Evolutionary conservation across 2,329 filamentous ascomycete genomes (phyloP).

Genomic region (Chaetothyriales sp.): DNA sequence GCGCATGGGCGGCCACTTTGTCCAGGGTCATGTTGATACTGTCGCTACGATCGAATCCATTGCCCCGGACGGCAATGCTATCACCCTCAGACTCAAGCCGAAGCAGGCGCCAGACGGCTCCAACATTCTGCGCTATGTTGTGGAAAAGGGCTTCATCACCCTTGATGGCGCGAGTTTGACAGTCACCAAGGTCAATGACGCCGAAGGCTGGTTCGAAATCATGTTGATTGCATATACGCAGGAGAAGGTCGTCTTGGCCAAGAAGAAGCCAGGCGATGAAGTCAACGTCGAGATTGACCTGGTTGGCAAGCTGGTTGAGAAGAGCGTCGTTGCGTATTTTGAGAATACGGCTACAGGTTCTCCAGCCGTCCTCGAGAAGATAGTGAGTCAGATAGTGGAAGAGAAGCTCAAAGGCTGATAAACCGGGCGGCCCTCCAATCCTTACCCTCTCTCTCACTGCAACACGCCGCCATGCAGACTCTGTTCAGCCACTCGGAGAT

Average conservation of each 20-base stretch:
- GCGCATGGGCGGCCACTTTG: slow-evolving; percentile 95
- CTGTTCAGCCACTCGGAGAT: neutral
- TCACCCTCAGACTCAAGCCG: slow-evolving; percentile 73
- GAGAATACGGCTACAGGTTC: slow-evolving; percentile 26
- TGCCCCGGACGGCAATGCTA: slow-evolving; percentile 72
- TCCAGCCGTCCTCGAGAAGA: slow-evolving; percentile 52
- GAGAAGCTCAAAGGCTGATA: slow-evolving; percentile 40
- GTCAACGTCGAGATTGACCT: slow-evolving; percentile 93
- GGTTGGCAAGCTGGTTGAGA: slow-evolving; percentile 52
- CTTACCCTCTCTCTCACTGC: neutral
- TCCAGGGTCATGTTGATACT: slow-evolving; percentile 94
- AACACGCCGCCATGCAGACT: neutral
- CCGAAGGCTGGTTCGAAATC: slow-evolving; percentile 71
- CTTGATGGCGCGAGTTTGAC: slow-evolving; percentile 92
- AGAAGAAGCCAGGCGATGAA: slow-evolving; percentile 63
- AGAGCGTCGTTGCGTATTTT: slow-evolving; percentile 75
- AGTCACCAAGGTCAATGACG: slow-evolving; percentile 72
- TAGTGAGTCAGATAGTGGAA: slow-evolving; percentile 62
- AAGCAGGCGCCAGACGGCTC: slow-evolving; percentile 33
- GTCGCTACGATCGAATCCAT: slow-evolving; percentile 61
- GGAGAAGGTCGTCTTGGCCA: slow-evolving; percentile 71
- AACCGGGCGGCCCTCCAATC: neutral
- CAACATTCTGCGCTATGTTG: slow-evolving; percentile 67
- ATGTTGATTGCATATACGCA: slow-evolving; percentile 98
- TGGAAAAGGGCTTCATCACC: slow-evolving; percentile 92